Evolutionary conservation across 805 yeast species (phyloP).

Genomic region (Kluyveromyces aestuarii): DNA sequence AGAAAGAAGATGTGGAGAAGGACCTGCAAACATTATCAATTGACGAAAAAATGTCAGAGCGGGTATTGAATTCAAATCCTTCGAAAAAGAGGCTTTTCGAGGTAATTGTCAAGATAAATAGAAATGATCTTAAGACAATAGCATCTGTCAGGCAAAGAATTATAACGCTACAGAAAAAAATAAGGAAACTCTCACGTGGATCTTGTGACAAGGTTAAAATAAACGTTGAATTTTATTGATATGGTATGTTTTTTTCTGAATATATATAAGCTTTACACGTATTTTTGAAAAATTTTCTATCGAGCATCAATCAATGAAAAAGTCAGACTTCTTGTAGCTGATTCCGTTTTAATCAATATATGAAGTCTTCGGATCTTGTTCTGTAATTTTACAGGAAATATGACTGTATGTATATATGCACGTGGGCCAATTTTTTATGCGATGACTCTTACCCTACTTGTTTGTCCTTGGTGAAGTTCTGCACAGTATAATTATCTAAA

Average conservation of each 20-base stretch:
- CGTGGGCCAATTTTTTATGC: no score
- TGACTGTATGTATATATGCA: no score
- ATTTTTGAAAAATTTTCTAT: no score
- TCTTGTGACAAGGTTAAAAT: conserved; percentile 45
- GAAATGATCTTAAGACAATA: conserved; percentile 48
- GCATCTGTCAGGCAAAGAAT: conserved; percentile 52
- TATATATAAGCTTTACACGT: not conserved
- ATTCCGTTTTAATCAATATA: no score
- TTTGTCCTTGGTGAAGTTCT: not conserved
- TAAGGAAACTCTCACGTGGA: conserved; percentile 44
- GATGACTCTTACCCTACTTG: not conserved
- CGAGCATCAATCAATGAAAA: not conserved
- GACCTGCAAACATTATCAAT: conserved; percentile 12
- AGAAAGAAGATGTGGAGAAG: conserved; percentile 21
- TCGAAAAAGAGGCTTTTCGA: conserved; percentile 28
- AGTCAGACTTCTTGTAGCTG: no score
- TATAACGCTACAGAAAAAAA: conserved; percentile 48
- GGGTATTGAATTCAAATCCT: conserved; percentile 3
- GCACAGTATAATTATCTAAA: not conserved
- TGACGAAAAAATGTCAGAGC: conserved; percentile 13
- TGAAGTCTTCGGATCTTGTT: not conserved
- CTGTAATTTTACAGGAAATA: no score
- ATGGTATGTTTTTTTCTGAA: conserved; percentile 3
- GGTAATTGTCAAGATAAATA: conserved; percentile 36
- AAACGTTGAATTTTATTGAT: conserved; percentile 37